Evolutionary conservation across 1,284 basidiomycete genomes (phyloP).

Genomic region (Leccinum pseudoinsigne): DNA sequence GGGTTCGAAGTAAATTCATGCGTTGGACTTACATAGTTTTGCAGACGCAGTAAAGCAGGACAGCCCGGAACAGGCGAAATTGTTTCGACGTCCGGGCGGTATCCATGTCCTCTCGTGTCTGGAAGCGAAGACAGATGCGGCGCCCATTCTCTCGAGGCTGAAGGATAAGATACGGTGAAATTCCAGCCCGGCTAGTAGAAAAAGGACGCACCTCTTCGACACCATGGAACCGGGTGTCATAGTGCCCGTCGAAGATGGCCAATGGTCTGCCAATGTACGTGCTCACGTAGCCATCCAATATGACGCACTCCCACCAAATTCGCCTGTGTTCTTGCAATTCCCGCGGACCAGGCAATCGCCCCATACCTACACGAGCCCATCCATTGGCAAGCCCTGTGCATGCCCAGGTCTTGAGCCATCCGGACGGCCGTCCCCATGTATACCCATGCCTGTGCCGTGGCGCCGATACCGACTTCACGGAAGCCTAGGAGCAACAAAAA

Average conservation of each 20-base stretch:
- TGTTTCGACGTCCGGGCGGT: constrained; percentile 21
- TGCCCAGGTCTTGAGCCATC: constrained; percentile 86
- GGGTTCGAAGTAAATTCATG: not conserved
- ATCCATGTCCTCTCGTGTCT: constrained; percentile 31
- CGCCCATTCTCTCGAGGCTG: constrained; percentile 63
- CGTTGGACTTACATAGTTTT: constrained; percentile 56
- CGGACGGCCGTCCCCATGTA: constrained; percentile 78
- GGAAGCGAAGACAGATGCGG: constrained; percentile 42
- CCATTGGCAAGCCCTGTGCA: constrained; percentile 82
- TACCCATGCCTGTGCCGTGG: constrained; percentile 85
- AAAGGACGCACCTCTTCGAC: constrained; percentile 54
- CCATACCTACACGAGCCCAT: constrained; percentile 56
- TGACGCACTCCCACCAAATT: constrained; percentile 81
- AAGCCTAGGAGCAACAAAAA: constrained; percentile 79
- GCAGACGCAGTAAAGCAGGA: constrained; percentile 80
- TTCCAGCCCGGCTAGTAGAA: not conserved
- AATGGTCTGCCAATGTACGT: constrained; percentile 81
- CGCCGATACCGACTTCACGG: constrained; percentile 83
- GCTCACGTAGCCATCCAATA: constrained; percentile 81
- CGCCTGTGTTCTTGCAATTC: constrained; percentile 75
- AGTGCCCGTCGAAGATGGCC: constrained; percentile 78
- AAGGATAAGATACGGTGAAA: constrained; percentile 8
- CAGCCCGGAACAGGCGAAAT: constrained; percentile 46
- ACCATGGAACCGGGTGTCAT: constrained; percentile 71
- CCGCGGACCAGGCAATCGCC: constrained; percentile 57